A percentile compares a stretch with the other conserved stretches of the same genome.
These are phyloP conservation scores for Spizellomyces sp. DNA, from an alignment of 192 early-diverging fungal genomes.

Conservation along the genomic window DNA sequence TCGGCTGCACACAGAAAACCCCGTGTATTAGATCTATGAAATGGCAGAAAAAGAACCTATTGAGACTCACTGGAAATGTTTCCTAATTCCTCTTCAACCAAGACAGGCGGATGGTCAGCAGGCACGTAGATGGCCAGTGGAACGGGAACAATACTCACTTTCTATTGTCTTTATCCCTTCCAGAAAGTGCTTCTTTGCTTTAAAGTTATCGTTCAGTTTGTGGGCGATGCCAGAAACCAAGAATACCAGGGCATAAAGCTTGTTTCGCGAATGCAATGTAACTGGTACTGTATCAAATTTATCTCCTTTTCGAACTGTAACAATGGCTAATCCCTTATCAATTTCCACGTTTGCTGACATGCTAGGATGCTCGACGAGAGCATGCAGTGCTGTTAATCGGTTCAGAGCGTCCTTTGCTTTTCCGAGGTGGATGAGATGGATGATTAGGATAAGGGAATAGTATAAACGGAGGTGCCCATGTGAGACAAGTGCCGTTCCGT, in stretches of 20 bases:
- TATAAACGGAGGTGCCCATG: slow-evolving; percentile 21
- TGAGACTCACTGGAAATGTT: background rate
- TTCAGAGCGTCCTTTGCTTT: slow-evolving; percentile 8
- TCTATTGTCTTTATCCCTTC: slow-evolving; percentile 28
- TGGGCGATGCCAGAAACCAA: slow-evolving; percentile 21
- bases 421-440: slow-evolving; percentile 16
- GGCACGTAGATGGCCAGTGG: background rate
- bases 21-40: background rate
- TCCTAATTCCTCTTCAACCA: slow-evolving; percentile 7
- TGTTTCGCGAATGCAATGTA: slow-evolving; percentile 1
- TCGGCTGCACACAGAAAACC: background rate
- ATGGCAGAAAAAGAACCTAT: background rate
- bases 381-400: slow-evolving; percentile 10
- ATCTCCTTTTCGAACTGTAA: background rate
- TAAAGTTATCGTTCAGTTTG: slow-evolving; percentile 21
- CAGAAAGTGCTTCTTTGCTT: slow-evolving; percentile 28
- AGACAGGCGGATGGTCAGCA: background rate
- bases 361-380: slow-evolving; percentile 10
- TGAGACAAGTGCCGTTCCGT: background rate
- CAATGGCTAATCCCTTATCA: slow-evolving; percentile 3
- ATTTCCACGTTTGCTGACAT: background rate
- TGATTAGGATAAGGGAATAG: slow-evolving; percentile 11
- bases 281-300: background rate
- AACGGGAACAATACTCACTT: slow-evolving; percentile 3
- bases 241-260: slow-evolving; percentile 13